phyloP scores from a whole-genome alignment of 108 stramenopile genomes.

The Nitzschia sp. region DNA sequence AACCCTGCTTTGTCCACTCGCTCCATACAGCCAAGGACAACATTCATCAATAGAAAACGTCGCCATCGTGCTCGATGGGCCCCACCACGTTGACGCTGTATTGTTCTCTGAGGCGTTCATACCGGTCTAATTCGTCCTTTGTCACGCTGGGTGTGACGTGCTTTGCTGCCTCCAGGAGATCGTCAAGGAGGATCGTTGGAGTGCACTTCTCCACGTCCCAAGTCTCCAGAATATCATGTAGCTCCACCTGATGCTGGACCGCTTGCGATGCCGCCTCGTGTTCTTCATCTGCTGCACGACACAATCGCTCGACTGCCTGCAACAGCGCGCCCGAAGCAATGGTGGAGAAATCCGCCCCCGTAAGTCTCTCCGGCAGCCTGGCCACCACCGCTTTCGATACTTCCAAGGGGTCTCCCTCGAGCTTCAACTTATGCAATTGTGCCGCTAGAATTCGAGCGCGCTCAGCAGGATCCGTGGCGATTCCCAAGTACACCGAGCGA shows the following conservation, averaged over 20 bases:
- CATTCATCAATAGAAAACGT: conserved; percentile 5
- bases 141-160: conserved; percentile 71
- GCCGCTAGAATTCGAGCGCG: conserved; percentile 74
- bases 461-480: conserved; percentile 69
- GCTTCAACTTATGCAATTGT: conserved; percentile 83
- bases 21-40: too few species aligned
- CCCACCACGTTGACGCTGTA: not conserved
- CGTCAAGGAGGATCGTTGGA: conserved; percentile 59
- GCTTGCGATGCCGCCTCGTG: conserved; percentile 16
- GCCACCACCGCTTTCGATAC: conserved; percentile 63
- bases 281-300: conserved; percentile 76
- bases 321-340: conserved; percentile 86
- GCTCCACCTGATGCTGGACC: not conserved
- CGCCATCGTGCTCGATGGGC: conserved; percentile 12
- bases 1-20: too few species aligned
- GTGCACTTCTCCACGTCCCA: conserved; percentile 64
- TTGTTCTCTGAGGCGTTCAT: conserved; percentile 55
- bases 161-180: conserved; percentile 69
- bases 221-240: conserved; percentile 53
- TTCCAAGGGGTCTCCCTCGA: conserved; percentile 65
- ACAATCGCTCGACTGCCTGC: conserved; percentile 71
- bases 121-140: conserved; percentile 57
- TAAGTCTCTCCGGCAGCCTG: conserved; percentile 74
- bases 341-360: conserved; percentile 94
- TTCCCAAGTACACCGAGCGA: conserved; percentile 92